Evolutionary conservation across 2,329 filamentous ascomycete genomes (phyloP), one percentile per base, ranked within the genome.

Genomic region (Didymella segeticola): DNA sequence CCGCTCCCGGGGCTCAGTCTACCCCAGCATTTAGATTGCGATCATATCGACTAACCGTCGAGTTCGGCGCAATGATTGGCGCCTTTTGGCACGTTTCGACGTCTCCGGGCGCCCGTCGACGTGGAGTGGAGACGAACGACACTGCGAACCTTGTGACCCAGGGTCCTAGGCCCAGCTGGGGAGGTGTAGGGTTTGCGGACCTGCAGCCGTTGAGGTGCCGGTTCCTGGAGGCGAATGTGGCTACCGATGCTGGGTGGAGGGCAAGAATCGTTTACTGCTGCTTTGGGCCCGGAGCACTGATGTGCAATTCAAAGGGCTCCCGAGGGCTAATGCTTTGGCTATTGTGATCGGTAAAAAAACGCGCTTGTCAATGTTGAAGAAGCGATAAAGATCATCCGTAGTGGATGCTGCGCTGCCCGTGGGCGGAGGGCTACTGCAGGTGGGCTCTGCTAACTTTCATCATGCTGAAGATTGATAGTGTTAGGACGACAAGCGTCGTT

Each of bases 1-100:
- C 33, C 43, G 23, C 33, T 27, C 39, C n/a, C 43, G 31, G 47
- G 38, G 47, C 42, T 56, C 43, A 34, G 14, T 39, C 39, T 51
- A 51, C 46, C 53, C 53, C 53, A 47, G 47, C 43, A 51, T 49
- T 47, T 51, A 56, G 31, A 56, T 56, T 56, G 26, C 7, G 9
- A 17, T 17, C 38, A 20, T 26, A 29, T 33, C 31, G 38, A 36
- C 53, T 47, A 56, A 42, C 25, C 4, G 2, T 20, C 11, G 11
- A 6, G 11, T 9, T 8, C 14, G 5, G 11, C 8, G 5, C n/a
- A 25, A 25, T 47, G 30, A 56, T 56, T 56, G 53, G 53, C 25
- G 42, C 47, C n/a, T 25, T 33, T 43, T 27, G 9, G 30, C 37
- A 26, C 37, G 15, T 29, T 26, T 30, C n/a, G 42, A 14, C 27